These are phyloP conservation scores for Stentor coeruleus DNA, from an alignment of 73 alveolate species.

Conservation along the genomic window DNA sequence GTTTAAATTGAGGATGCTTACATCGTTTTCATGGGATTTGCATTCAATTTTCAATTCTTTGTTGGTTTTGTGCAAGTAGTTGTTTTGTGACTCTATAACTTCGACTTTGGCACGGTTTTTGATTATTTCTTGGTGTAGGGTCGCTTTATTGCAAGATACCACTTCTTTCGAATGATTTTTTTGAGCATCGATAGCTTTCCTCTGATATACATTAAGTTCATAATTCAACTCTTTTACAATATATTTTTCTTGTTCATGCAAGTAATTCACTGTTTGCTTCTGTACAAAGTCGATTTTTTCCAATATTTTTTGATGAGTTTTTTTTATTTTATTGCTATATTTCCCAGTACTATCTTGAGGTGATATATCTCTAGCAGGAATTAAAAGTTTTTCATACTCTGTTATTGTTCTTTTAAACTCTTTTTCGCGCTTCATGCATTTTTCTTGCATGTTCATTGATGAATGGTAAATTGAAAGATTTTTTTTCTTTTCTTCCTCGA, in stretches of 20 bases:
- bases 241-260: slow-evolving; percentile 61
- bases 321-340: slow-evolving; percentile 42
- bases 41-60: slow-evolving; percentile 54
- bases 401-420: slow-evolving; percentile 66
- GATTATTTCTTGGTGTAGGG: slow-evolving; percentile 36
- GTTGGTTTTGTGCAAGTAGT: slow-evolving; percentile 57
- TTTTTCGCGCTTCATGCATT: slow-evolving; percentile 57
- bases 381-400: slow-evolving; percentile 53
- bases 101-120: slow-evolving; percentile 52
- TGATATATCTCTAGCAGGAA: slow-evolving; percentile 50
- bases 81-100: slow-evolving; percentile 62
- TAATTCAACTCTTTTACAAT: slow-evolving; percentile 56
- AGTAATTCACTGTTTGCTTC: slow-evolving; percentile 45
- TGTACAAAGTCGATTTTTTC: slow-evolving; percentile 54
- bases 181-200: neutral
- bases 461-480: slow-evolving; percentile 47
- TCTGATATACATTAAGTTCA: slow-evolving; percentile 26
- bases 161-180: neutral
- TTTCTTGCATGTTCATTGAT: slow-evolving; percentile 41
- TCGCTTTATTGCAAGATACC: neutral
- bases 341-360: slow-evolving; percentile 24
- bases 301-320: slow-evolving; percentile 34
- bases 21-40: slow-evolving; percentile 60
- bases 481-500: slow-evolving; percentile 37
- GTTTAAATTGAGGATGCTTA: slow-evolving; percentile 48